Evolutionary conservation across 768 basidiomycete genomes (phyloP).

Genomic region (Coprinopsis strossmayeri): DNA sequence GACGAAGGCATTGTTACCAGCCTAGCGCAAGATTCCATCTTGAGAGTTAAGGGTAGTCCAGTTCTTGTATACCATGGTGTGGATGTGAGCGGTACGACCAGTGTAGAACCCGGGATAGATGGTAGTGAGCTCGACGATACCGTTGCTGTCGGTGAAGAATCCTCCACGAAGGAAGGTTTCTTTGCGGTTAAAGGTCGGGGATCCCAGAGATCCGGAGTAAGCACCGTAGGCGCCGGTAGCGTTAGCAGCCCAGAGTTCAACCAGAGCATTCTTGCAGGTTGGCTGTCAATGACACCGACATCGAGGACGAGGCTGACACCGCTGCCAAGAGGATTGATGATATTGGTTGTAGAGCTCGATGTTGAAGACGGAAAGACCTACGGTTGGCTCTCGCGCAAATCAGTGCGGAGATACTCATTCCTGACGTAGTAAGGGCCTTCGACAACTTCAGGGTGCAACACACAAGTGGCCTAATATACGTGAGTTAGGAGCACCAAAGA

Average conservation of each 20-base stretch:
- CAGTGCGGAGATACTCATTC: conserved; percentile 13
- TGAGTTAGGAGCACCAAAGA: background rate
- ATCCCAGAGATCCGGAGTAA: conserved; percentile 11
- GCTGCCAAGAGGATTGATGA: conserved; percentile 9
- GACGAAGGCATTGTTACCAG: conserved; percentile 22
- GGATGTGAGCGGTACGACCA: conserved; percentile 28
- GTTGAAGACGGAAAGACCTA: background rate
- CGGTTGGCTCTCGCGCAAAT: conserved; percentile 7
- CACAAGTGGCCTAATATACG: conserved; percentile 38
- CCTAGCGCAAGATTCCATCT: conserved; percentile 21
- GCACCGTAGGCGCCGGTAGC: conserved; percentile 22
- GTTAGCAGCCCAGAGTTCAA: conserved; percentile 31
- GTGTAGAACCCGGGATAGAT: conserved; percentile 25
- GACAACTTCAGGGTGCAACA: conserved; percentile 44
- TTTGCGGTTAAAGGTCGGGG: conserved; percentile 13
- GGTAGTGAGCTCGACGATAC: conserved; percentile 25
- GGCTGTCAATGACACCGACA: conserved; percentile 29
- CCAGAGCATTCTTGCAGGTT: conserved; percentile 24
- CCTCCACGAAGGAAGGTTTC: conserved; percentile 28
- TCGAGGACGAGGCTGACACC: conserved; percentile 29
- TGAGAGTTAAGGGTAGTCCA: conserved; percentile 19
- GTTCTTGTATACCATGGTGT: conserved; percentile 21
- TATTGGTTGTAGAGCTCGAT: background rate
- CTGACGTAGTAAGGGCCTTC: conserved; percentile 48
- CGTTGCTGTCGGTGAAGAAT: conserved; percentile 20